These are phyloP conservation scores for Dipteronia dyeriana DNA, from an alignment of 345 rosid genomes.

Conservation along the genomic window DNA sequence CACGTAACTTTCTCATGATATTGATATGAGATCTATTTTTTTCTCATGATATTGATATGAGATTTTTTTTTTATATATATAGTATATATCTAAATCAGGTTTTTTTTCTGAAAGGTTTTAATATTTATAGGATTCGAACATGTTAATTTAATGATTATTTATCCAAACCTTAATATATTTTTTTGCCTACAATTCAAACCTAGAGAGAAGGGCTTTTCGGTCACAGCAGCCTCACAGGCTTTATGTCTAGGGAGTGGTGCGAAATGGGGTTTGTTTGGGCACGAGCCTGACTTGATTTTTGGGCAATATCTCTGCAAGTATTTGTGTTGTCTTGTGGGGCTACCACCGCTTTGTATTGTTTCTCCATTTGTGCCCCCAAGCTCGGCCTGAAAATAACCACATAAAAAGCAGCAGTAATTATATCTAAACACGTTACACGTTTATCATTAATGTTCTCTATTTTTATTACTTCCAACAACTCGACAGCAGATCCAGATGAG, in stretches of 20 bases:
- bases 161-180: too few species aligned
- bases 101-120: too few species aligned
- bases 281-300: constrained; percentile 21
- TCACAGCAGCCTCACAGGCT: not conserved
- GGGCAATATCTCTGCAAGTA: not conserved
- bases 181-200: not conserved
- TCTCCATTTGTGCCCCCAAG: not conserved
- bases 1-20: too few species aligned
- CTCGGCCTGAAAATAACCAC: not conserved
- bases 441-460: not conserved
- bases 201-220: not conserved
- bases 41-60: too few species aligned
- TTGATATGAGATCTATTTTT: too few species aligned
- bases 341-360: too few species aligned
- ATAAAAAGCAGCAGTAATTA: not conserved
- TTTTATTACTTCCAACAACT: not conserved
- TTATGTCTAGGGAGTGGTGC: constrained; percentile 27
- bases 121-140: too few species aligned
- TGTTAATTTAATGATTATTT: too few species aligned
- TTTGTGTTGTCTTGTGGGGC: not conserved
- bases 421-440: not conserved
- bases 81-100: too few species aligned
- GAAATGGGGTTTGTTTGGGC: constrained; percentile 4
- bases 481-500: not conserved
- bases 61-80: too few species aligned